Conservation (phyloP, 1,284 basidiomycete species). For the Microbotryum silenes-acaulis region DNA sequence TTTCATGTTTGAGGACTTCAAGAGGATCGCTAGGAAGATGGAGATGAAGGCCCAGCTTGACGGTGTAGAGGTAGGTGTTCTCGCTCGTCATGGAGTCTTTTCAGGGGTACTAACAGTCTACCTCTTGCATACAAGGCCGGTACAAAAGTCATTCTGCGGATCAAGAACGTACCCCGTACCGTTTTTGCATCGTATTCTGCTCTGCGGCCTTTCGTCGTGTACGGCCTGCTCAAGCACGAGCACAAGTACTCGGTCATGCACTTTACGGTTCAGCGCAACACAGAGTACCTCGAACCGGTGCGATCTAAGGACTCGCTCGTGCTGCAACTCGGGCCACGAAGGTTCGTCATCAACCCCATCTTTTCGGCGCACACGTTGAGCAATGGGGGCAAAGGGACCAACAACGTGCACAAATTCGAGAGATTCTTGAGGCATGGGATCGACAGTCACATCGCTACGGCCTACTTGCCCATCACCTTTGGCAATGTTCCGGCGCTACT, state of each 20-base stretch:
- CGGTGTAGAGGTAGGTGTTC: constrained; percentile 55
- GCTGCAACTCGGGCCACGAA: constrained; percentile 79
- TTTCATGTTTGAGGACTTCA: constrained; percentile 95
- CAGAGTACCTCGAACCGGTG: constrained; percentile 81
- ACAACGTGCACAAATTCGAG: constrained; percentile 97
- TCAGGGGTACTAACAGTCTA: not conserved
- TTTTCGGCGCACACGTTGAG: constrained; percentile 80
- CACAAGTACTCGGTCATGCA: constrained; percentile 93
- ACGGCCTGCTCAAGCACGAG: constrained; percentile 85
- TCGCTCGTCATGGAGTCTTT: not conserved
- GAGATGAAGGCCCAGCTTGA: constrained; percentile 56
- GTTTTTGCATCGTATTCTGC: constrained; percentile 45
- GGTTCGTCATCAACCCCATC: constrained; percentile 73
- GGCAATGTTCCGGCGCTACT: constrained; percentile 46
- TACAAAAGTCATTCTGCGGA: constrained; percentile 62
- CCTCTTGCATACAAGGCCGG: constrained; percentile 56
- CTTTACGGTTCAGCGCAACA: constrained; percentile 89
- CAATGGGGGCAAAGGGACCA: constrained; percentile 78
- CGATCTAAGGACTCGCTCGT: constrained; percentile 89
- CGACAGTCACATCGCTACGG: constrained; percentile 68
- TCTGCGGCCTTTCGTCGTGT: constrained; percentile 59
- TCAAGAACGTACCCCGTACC: constrained; percentile 58
- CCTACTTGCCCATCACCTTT: constrained; percentile 82
- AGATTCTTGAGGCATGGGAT: constrained; percentile 68
- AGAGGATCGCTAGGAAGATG: constrained; percentile 71